Evolutionary conservation across 805 yeast genomes (phyloP), one percentile per base, ranked within the genome.

Genomic region (Clavispora phyllophila): DNA sequence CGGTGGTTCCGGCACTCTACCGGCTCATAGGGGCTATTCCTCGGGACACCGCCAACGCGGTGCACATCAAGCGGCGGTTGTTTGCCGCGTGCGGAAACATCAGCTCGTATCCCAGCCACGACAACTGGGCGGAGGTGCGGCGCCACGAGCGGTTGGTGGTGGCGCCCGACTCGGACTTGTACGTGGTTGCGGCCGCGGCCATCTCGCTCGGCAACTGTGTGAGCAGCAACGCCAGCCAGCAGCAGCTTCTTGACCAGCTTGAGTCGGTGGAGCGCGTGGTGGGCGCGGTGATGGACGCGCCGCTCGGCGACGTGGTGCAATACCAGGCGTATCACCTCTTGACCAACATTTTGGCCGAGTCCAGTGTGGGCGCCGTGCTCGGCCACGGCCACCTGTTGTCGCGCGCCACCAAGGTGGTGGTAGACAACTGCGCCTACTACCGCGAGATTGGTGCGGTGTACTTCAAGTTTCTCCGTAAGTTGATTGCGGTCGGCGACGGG

Each of bases 181-280:
- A 68, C 47, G 51, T 54, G 6, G 45, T 53, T 18, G 57, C 70
- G 1, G 65, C 67, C 0, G 48, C 56, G 10, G 62, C 64, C 17
- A 54, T 69, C 6, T 54, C 56, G 9, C 49, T 70, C 3, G 74
- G 75, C 1, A 70, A 70, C 46, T 64, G 55, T 40, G 58, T 70
- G 22, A 44, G 45, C 28, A 53, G 54, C 42, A 15, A 40, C 9
- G 59, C 43, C 3, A 48, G 53, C n/a, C 51, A 54, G 25, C 44
- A 36, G 12, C 31, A 32, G 22, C 48, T 56, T 17, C 27, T 48
- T n/a, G 36, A 36, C 15, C 36, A 48, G 15, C 38, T 47, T 6
- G 35, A 22, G 4, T 34, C 44, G 7, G 33, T 55, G 14, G 41
- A 40, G 3, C 17, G 15, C 3, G 58, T 66, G 19, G 46, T 62